Base-by-base conservation (phyloP, 2,329 filamentous ascomycete genomes). In the Cryphonectria radicalis region DNA sequence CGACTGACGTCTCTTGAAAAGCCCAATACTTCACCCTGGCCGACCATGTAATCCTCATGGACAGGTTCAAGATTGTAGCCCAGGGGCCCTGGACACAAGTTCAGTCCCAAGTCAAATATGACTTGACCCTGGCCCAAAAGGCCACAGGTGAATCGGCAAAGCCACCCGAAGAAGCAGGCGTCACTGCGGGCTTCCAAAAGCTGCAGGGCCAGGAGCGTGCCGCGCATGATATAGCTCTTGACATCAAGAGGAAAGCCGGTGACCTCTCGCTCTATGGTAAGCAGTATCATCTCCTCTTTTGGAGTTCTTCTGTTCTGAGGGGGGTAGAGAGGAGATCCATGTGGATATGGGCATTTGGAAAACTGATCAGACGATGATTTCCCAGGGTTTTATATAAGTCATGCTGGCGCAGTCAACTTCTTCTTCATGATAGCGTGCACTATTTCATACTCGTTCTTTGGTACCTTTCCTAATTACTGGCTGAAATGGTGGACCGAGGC, bases 11-110 rank as follows among this genome's bases (percentile, higher is more conserved):
- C 43, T 64, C 7, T 28, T 28, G 28, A 35, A n/a, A 35, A 78
- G 79, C 77, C 2, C 76, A 80, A 42, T 77, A 81, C 66, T 82
- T 85, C 17, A 76, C 79, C 25, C 72, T 82, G 7, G 82, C 81
- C 11, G 82, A 86, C 74, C 77, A 83, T 7, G 76, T 86, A 14
- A 73, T 86, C 22, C 75, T 83, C 4, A 78, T 86, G 1, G 78
- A 79, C 59, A 63, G 78, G 63, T 78, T 78, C 1, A 75, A 73
- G 0, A 79, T 85, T 10, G 70, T 74, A 11, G 79, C 83, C 40
- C 81, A 83, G 73, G 83, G 84, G 1, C 73, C 72, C 14, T 85
- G 83, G 77, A 76, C 80, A 7, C 76, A 79, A 2, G 74, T 85
- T 19, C 78, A 79, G 11, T 32, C 63, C 63, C 25, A 53, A 22